Base-by-base conservation (phyloP, 2,329 filamentous ascomycete genomes). In the Didymellaceae sp. region DNA sequence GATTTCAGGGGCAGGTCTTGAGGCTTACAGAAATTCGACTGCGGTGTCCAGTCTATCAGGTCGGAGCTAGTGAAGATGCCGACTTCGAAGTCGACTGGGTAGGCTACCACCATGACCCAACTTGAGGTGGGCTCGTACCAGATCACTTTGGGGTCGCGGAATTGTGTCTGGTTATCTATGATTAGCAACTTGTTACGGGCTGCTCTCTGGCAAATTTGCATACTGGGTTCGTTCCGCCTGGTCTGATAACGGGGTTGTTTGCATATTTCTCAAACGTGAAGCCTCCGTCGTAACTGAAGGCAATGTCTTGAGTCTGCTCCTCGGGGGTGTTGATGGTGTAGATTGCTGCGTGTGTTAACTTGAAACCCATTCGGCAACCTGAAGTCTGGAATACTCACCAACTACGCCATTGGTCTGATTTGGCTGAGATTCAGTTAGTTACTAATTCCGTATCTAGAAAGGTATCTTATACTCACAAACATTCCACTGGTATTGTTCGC, bases 121-220 rank as follows among this genome's bases (percentile, higher is more conserved):
- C 21, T 39, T 4, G 44, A 9, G 7, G 41, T 51, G 3, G 33
- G 47, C n/a, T 40, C 28, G 11, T 45, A 22, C 47, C 41, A 51
- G 34, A 85, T 75, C 2, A 88, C 84, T 60, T 87, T 85, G 1
- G 86, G 85, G 55, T 88, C 86, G 18, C 86, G 81, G 73, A 88
- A 88, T 55, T 85, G 78, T 5, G 69, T 75, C 26, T 28, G 5
- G n/a, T 9, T 6, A 28, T 13, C 7, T n/a, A 28, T 28, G 26
- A 7, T 28, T 28, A 28, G 10, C n/a, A 9, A n/a, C n/a, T n/a
- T n/a, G n/a, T n/a, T n/a, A n/a, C n/a, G n/a, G n/a, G n/a, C n/a
- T n/a, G n/a, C n/a, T n/a, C n/a, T n/a, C n/a, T 28, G 11, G 26
- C 10, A 28, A 28, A 28, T 28, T 13, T 9, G 26, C 6, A 28